These are phyloP conservation scores for apple (Malus domestica) DNA, from an alignment of 306 rosid genomes.

Conservation along the genomic window DNA sequence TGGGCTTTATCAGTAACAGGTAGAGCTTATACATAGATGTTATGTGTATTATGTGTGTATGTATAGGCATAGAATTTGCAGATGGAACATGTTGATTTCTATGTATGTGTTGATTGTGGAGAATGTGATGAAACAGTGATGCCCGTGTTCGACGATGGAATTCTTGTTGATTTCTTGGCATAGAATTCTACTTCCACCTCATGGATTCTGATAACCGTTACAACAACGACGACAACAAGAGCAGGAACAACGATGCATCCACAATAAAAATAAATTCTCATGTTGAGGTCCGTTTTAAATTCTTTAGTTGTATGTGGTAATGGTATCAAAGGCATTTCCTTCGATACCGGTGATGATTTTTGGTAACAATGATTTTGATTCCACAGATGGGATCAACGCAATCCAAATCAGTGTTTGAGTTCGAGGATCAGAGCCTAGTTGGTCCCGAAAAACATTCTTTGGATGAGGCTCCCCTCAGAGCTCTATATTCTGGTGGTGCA, in stretches of 20 bases:
- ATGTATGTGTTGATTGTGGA: conserved; percentile 5
- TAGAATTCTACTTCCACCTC: conserved; percentile 7
- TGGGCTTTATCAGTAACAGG: background rate
- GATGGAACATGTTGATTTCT: background rate
- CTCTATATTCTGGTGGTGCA: conserved; percentile 21
- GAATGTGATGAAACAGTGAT: conserved; percentile 19
- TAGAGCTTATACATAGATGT: background rate
- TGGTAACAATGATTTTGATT: background rate
- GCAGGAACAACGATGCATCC: conserved; percentile 4
- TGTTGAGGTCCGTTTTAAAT: conserved; percentile 15
- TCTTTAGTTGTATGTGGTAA: background rate
- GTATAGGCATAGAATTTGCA: background rate
- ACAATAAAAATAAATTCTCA: conserved; percentile 23
- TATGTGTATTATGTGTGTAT: background rate
- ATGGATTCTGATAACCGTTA: conserved; percentile 22
- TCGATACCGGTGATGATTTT: background rate
- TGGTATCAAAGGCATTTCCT: background rate
- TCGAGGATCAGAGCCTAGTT: conserved; percentile 33
- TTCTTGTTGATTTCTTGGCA: conserved; percentile 18
- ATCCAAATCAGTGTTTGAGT: conserved; percentile 20
- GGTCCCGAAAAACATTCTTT: conserved; percentile 27
- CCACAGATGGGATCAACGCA: conserved; percentile 34
- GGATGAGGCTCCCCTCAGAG: conserved; percentile 9
- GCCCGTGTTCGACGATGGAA: conserved; percentile 27
- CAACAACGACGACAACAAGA: background rate